These are phyloP conservation scores for Plasmodium cynomolgi DNA, from an alignment of 169 alveolate species.

Conservation along the genomic window DNA sequence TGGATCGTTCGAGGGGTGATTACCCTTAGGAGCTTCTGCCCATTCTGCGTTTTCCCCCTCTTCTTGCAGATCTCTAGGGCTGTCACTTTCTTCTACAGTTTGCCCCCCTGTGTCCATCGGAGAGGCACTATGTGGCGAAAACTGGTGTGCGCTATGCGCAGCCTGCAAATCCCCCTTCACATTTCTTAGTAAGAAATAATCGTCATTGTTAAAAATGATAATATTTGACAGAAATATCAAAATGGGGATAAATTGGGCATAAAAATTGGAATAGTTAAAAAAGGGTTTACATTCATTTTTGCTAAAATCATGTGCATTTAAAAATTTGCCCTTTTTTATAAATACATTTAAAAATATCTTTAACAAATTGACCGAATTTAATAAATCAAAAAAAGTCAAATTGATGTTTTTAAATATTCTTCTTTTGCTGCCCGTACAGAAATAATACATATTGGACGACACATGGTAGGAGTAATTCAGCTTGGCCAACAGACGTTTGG, in stretches of 20 bases:
- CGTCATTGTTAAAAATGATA: conserved; percentile 71
- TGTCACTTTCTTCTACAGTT: background rate
- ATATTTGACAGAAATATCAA: conserved; percentile 61
- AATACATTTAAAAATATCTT: conserved; percentile 65
- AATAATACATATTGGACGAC: conserved; percentile 72
- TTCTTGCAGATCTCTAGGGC: background rate
- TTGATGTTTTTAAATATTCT: conserved; percentile 69
- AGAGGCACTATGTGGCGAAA: background rate
- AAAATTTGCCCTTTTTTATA: conserved; percentile 32
- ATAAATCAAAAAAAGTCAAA: conserved; percentile 67
- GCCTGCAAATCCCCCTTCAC: conserved; percentile 27
- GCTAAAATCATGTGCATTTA: conserved; percentile 1
- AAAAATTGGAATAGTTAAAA: conserved; percentile 68
- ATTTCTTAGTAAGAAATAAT: conserved; percentile 41
- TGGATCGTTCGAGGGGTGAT: background rate
- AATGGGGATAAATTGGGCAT: conserved; percentile 73
- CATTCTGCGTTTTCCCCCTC: background rate
- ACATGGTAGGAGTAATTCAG: conserved; percentile 70
- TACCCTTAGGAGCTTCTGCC: background rate
- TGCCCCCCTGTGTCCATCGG: background rate
- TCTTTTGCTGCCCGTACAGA: conserved; percentile 74
- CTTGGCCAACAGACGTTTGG: conserved; percentile 66
- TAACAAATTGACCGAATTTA: conserved; percentile 45
- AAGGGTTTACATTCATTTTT: conserved; percentile 14
- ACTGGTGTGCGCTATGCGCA: background rate